These are phyloP conservation scores for slime mould (Dictyostelium discoideum) DNA, from an alignment of 78 protist genomes.

Conservation along the genomic window DNA sequence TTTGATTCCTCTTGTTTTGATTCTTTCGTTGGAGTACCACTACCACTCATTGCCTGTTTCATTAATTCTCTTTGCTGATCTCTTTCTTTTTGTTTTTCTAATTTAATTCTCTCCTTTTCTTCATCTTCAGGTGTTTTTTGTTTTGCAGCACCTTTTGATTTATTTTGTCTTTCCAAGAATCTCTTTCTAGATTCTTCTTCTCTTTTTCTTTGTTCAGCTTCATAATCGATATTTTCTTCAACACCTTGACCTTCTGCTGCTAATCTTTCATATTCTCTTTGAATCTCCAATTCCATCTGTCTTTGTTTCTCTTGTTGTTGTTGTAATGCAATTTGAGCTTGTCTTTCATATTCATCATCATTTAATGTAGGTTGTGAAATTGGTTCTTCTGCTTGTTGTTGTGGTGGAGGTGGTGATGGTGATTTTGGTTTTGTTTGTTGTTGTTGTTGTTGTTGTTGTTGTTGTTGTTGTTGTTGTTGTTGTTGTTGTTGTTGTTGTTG, in stretches of 20 bases:
- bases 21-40: neutral
- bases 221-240: neutral
- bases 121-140: slow-evolving; percentile 32
- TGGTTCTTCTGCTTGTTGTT: neutral
- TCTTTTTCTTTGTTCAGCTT: neutral
- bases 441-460: neutral
- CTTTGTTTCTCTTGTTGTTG: slow-evolving; percentile 45
- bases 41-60: slow-evolving; percentile 26
- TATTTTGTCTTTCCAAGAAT: slow-evolving; percentile 14
- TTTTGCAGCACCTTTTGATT: neutral
- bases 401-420: neutral
- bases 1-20: neutral
- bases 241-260: slow-evolving; percentile 27
- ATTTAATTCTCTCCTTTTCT: slow-evolving; percentile 12
- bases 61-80: slow-evolving; percentile 45
- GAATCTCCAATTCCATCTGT: slow-evolving; percentile 58
- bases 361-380: neutral
- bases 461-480: neutral
- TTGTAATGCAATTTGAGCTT: neutral
- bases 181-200: neutral
- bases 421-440: neutral
- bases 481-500: neutral
- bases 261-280: slow-evolving; percentile 62
- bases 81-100: slow-evolving; percentile 60
- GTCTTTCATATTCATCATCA: slow-evolving; percentile 31